Conservation (phyloP, 2,329 filamentous ascomycete genomes). For the Trichoderma sp. region DNA sequence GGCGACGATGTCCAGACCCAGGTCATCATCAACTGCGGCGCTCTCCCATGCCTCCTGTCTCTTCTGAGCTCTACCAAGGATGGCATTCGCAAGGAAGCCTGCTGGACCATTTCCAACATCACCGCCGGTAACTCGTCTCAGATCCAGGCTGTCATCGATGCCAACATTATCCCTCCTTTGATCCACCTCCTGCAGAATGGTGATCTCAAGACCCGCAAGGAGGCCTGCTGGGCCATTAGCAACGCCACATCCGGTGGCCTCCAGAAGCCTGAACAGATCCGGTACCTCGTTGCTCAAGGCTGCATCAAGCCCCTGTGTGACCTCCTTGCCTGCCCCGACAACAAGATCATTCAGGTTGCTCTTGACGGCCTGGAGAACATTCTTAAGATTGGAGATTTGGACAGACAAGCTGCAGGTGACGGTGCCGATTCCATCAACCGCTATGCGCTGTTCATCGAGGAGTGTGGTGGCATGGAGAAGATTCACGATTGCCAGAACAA, state of each 20-base stretch:
- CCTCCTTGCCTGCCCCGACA: conserved; percentile 91
- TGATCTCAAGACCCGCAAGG: conserved; percentile 98
- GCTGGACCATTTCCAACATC: conserved; percentile 99
- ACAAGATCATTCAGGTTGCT: conserved; percentile 99
- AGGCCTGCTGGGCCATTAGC: conserved; percentile 99
- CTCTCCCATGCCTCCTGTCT: conserved; percentile 86
- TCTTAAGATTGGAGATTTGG: conserved; percentile 97
- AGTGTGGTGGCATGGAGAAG: conserved; percentile 99
- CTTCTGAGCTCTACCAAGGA: conserved; percentile 97
- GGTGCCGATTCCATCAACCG: conserved; percentile 83
- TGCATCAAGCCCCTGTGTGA: conserved; percentile 98
- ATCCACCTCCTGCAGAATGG: conserved; percentile 96
- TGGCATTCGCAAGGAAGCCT: conserved; percentile 97
- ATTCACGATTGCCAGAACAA: conserved; percentile 99
- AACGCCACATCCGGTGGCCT: conserved; percentile 96
- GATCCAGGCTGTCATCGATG: conserved; percentile 95
- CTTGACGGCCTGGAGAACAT: conserved; percentile 98
- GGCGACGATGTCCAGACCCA: conserved; percentile 98
- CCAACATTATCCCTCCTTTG: conserved; percentile 92
- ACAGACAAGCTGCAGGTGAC: conserved; percentile 83
- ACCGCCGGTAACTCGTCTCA: conserved; percentile 97
- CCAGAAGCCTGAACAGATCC: conserved; percentile 98
- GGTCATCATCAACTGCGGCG: conserved; percentile 98
- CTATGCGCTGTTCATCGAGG: conserved; percentile 97
- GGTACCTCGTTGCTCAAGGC: conserved; percentile 87